These are phyloP conservation scores for Spencermartinsiella europaea DNA, from an alignment of 805 yeast species.

Conservation along the genomic window DNA sequence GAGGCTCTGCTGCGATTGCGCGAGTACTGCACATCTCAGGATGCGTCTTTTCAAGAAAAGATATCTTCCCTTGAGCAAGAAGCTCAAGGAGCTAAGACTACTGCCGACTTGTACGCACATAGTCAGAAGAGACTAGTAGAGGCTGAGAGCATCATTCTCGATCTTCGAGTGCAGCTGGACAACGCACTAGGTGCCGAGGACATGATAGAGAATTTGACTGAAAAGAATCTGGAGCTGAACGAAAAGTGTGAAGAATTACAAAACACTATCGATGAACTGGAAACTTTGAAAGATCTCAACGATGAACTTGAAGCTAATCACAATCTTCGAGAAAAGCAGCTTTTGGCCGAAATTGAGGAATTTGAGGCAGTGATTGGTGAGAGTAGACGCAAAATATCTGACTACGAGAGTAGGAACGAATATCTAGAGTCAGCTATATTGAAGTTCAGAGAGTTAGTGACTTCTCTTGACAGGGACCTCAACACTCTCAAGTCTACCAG, in stretches of 20 bases:
- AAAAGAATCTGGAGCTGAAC: constrained; percentile 35
- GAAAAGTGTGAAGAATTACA: constrained; percentile 36
- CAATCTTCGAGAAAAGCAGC: constrained; percentile 38
- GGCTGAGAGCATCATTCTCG: constrained; percentile 19
- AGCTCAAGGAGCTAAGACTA: constrained; percentile 14
- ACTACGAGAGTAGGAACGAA: constrained; percentile 24
- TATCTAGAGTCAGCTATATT: constrained; percentile 35
- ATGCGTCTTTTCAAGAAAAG: constrained; percentile 17
- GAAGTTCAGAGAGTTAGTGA: constrained; percentile 27
- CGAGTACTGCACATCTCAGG: constrained; percentile 22
- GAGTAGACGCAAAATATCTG: constrained; percentile 20
- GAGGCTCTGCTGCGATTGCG: constrained; percentile 38
- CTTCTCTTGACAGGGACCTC: constrained; percentile 25
- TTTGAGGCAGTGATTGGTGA: constrained; percentile 19
- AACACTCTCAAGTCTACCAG: constrained; percentile 15
- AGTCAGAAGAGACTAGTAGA: constrained; percentile 13
- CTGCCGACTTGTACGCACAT: constrained; percentile 13
- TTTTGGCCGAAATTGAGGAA: constrained; percentile 35
- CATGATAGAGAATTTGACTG: constrained; percentile 35
- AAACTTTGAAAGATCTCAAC: constrained; percentile 48
- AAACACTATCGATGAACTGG: constrained; percentile 44
- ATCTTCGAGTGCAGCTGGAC: constrained; percentile 29
- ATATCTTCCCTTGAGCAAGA: constrained; percentile 19
- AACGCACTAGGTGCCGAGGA: constrained; percentile 32
- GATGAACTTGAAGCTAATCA: constrained; percentile 47